phyloP scores from a whole-genome alignment of 129 eudicot genomes.

The Lactuca saligna region DNA sequence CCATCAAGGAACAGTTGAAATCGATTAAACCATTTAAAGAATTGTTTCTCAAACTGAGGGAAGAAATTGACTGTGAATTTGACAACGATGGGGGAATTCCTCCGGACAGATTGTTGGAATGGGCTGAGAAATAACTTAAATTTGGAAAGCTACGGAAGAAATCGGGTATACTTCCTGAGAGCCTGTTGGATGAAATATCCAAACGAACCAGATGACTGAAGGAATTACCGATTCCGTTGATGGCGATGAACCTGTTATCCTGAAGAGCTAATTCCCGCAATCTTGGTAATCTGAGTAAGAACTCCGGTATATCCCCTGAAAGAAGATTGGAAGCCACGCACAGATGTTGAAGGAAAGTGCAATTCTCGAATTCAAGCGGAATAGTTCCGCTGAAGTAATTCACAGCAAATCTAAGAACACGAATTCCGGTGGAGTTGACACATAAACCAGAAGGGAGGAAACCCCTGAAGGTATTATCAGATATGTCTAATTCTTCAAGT shows the following conservation, averaged over 20 bases:
- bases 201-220: constrained; percentile 44
- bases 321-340: constrained; percentile 41
- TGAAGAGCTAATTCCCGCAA: constrained; percentile 45
- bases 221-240: constrained; percentile 34
- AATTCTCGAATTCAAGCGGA: constrained; percentile 40
- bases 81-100: constrained; percentile 53
- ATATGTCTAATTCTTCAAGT: constrained; percentile 37
- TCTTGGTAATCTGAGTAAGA: constrained; percentile 39
- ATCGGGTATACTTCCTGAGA: constrained; percentile 56
- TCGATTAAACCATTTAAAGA: constrained; percentile 48
- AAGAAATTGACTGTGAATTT: constrained; percentile 46
- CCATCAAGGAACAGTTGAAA: constrained; percentile 64
- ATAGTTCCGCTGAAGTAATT: constrained; percentile 50
- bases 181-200: constrained; percentile 57
- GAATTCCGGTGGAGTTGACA: constrained; percentile 42
- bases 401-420: constrained; percentile 23
- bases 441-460: constrained; percentile 54
- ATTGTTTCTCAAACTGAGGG: constrained; percentile 57
- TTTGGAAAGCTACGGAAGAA: constrained; percentile 41
- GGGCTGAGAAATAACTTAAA: constrained; percentile 49
- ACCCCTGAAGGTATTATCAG: constrained; percentile 51
- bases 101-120: constrained; percentile 55
- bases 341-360: constrained; percentile 50
- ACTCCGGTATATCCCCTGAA: constrained; percentile 50
- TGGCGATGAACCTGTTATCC: constrained; percentile 41